Evolutionary conservation across 768 basidiomycete species (phyloP).

Genomic region (Amanita fuliginea): DNA sequence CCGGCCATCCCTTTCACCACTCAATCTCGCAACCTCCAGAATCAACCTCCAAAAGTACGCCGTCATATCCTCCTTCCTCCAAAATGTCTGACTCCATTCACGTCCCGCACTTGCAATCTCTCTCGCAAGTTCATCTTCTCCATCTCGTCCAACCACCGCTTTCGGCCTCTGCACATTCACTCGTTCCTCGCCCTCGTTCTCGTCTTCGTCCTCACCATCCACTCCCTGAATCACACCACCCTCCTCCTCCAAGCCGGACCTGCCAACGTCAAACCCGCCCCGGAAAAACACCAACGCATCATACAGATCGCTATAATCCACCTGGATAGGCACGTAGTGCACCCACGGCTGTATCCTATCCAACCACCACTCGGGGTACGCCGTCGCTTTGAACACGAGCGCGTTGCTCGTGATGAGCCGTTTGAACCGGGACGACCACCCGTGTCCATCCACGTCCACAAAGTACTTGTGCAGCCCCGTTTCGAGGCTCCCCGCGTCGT

Average conservation of each 20-base stretch:
- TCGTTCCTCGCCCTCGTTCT: background rate
- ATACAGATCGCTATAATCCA: constrained; percentile 51
- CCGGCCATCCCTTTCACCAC: constrained; percentile 2
- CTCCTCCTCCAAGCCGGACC: background rate
- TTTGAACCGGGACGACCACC: constrained; percentile 56
- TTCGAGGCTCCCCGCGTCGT: constrained; percentile 21
- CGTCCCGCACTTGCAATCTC: constrained; percentile 42
- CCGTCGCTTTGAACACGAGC: constrained; percentile 52
- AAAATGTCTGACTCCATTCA: constrained; percentile 38
- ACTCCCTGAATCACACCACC: background rate
- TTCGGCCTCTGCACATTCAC: background rate
- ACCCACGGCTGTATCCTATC: constrained; percentile 55
- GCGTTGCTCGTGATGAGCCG: constrained; percentile 47
- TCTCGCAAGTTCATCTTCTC: constrained; percentile 41
- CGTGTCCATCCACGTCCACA: constrained; percentile 48
- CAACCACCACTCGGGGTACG: constrained; percentile 58
- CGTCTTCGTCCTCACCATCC: background rate
- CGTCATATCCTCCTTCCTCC: constrained; percentile 43
- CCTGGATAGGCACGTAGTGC: constrained; percentile 55
- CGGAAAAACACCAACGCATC: constrained; percentile 60
- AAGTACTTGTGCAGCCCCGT: constrained; percentile 47
- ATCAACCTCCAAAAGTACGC: constrained; percentile 36
- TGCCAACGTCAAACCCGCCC: constrained; percentile 24
- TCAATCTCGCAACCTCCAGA: constrained; percentile 1
- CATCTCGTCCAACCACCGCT: constrained; percentile 19